These are phyloP conservation scores for Maudiozyma bulderi DNA, from an alignment of 805 yeast genomes.

Conservation along the genomic window DNA sequence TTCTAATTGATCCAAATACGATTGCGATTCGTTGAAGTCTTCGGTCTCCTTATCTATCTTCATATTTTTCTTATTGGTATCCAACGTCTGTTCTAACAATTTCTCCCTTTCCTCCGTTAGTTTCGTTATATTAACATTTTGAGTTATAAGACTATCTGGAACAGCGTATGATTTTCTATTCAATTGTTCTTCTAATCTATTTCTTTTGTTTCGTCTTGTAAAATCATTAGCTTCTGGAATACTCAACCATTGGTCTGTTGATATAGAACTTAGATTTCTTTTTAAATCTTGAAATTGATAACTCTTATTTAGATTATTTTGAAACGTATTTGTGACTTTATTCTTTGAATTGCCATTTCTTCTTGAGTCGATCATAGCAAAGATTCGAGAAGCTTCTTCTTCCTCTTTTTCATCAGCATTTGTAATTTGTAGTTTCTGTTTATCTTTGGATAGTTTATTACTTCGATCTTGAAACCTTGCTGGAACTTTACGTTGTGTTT, in stretches of 20 bases:
- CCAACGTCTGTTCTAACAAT: conserved; percentile 46
- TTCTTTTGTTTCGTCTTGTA: conserved; percentile 69
- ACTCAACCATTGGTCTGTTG: conserved; percentile 67
- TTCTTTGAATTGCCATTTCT: conserved; percentile 23
- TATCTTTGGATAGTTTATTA: conserved; percentile 12
- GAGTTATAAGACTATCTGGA: conserved; percentile 56
- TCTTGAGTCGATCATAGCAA: conserved; percentile 55
- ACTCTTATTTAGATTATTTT: conserved; percentile 10
- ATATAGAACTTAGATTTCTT: conserved; percentile 44
- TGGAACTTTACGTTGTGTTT: conserved; percentile 16
- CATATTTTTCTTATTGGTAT: conserved; percentile 23
- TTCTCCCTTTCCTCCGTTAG: conserved; percentile 57
- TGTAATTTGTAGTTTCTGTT: conserved; percentile 5
- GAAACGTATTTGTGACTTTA: neutral
- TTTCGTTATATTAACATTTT: conserved; percentile 37
- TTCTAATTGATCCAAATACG: conserved; percentile 32
- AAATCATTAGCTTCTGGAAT: conserved; percentile 85
- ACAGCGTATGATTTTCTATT: conserved; percentile 70
- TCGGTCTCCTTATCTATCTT: conserved; percentile 12
- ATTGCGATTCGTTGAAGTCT: conserved; percentile 29
- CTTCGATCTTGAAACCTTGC: conserved; percentile 15
- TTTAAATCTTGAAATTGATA: conserved; percentile 64
- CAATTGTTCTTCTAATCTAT: conserved; percentile 49
- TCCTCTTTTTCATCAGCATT: conserved; percentile 49
- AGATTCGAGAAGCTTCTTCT: conserved; percentile 64